These are phyloP conservation scores for Kodamaea sagamina DNA, from an alignment of 805 yeast genomes.

Conservation along the genomic window DNA sequence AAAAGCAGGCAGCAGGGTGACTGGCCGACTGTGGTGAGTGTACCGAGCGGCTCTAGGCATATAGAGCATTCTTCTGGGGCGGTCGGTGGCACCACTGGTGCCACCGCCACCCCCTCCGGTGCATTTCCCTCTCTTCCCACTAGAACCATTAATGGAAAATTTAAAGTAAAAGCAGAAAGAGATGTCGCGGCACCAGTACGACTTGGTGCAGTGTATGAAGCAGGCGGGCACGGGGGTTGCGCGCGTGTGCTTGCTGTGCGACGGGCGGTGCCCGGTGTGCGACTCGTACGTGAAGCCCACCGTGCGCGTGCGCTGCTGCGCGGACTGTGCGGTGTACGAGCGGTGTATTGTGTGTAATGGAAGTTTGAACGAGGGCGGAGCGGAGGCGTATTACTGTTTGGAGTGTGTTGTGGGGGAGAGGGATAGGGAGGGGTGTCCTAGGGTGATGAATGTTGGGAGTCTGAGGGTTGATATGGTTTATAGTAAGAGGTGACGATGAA, in stretches of 20 bases:
- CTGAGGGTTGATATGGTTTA: slow-evolving; percentile 37
- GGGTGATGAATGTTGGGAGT: slow-evolving; percentile 79
- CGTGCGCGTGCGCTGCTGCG: slow-evolving; percentile 70
- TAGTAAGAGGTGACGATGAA: too few relatives aligned
- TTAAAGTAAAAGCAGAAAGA: neutral
- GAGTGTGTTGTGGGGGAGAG: slow-evolving; percentile 81
- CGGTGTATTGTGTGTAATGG: slow-evolving; percentile 81
- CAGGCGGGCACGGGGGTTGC: slow-evolving; percentile 80
- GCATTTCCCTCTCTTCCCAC: too few relatives aligned
- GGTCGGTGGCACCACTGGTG: too few relatives aligned
- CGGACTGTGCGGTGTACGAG: slow-evolving; percentile 68
- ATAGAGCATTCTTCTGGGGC: slow-evolving; percentile 52
- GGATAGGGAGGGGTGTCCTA: slow-evolving; percentile 92
- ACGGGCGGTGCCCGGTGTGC: slow-evolving; percentile 88
- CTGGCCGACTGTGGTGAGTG: slow-evolving; percentile 11
- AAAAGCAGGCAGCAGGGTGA: slow-evolving; percentile 18
- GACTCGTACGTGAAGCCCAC: slow-evolving; percentile 80
- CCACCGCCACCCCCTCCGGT: too few relatives aligned
- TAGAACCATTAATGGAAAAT: too few relatives aligned
- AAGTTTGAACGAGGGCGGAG: slow-evolving; percentile 48
- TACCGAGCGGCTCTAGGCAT: slow-evolving; percentile 45
- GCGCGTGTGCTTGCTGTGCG: slow-evolving; percentile 77
- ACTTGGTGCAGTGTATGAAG: slow-evolving; percentile 78
- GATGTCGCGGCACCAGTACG: slow-evolving; percentile 88
- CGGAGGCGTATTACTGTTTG: slow-evolving; percentile 72